Percentiles rank a stretch among this genome's conserved stretches.
These are phyloP conservation scores for Plasmopara viticola DNA, from an alignment of 352 stramenopile species.

Conservation along the genomic window DNA sequence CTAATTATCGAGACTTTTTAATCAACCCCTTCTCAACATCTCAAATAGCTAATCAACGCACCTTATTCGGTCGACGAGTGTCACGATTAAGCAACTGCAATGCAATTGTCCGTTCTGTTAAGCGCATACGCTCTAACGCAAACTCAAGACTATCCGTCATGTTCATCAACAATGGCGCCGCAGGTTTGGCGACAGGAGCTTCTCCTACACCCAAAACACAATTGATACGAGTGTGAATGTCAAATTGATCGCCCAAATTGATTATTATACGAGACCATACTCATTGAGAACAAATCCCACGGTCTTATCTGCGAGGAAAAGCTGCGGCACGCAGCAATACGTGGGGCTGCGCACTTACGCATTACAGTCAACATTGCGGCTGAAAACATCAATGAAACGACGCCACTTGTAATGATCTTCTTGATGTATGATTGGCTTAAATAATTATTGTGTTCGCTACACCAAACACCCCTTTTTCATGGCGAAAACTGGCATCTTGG, in stretches of 20 bases:
- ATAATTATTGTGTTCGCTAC: constrained; percentile 5
- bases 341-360: constrained; percentile 13
- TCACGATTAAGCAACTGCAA: constrained; percentile 47
- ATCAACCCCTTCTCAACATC: background rate
- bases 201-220: constrained; percentile 11
- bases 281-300: constrained; percentile 45
- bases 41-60: constrained; percentile 9
- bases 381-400: no score
- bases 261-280: constrained; percentile 5
- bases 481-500: constrained; percentile 34
- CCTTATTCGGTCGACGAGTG: constrained; percentile 38
- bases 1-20: constrained; percentile 15
- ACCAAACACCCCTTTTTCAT: constrained; percentile 13
- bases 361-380: constrained; percentile 15
- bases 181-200: constrained; percentile 7
- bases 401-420: no score
- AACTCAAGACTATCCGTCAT: constrained; percentile 54
- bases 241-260: background rate
- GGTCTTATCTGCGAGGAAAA: constrained; percentile 30
- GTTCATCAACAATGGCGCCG: constrained; percentile 42
- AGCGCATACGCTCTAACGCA: constrained; percentile 49
- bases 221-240: background rate
- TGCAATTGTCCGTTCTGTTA: constrained; percentile 24
- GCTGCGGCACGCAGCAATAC: constrained; percentile 2
- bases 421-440: constrained; percentile 3